phyloP scores from a whole-genome alignment of 2,329 filamentous ascomycete species.

The Scedosporium dehoogii region DNA sequence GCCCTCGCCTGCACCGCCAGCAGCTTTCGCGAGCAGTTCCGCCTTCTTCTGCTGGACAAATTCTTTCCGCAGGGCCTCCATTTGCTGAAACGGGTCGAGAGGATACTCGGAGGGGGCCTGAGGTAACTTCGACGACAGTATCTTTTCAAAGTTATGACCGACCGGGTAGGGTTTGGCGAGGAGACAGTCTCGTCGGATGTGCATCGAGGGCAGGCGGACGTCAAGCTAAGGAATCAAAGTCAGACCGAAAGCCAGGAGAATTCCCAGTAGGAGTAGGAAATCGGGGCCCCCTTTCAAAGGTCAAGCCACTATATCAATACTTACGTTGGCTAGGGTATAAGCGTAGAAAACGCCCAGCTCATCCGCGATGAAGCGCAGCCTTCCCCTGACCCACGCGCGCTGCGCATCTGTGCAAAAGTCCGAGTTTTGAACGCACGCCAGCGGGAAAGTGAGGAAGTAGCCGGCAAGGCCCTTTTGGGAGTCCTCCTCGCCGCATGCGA shows the following conservation, averaged over 20 bases:
- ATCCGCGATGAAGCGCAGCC: constrained; percentile 43
- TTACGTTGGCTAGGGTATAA: constrained; percentile 42
- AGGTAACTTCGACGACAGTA: constrained; percentile 28
- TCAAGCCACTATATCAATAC: too few species aligned
- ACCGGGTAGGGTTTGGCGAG: constrained; percentile 33
- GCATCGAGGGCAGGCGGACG: constrained; percentile 51
- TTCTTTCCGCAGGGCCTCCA: constrained; percentile 36
- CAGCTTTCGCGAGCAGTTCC: constrained; percentile 29
- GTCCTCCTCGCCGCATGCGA: constrained; percentile 39
- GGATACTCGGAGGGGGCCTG: constrained; percentile 24
- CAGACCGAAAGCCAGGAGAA: too few species aligned
- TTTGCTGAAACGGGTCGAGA: constrained; percentile 35
- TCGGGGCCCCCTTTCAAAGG: too few species aligned
- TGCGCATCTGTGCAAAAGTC: constrained; percentile 52
- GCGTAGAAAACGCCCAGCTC: constrained; percentile 50
- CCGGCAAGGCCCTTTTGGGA: constrained; percentile 44
- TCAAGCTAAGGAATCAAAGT: constrained; percentile 34
- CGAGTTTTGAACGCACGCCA: constrained; percentile 42
- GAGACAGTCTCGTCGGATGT: constrained; percentile 44
- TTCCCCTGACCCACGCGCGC: constrained; percentile 42
- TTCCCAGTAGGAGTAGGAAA: too few species aligned
- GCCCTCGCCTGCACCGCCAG: constrained; percentile 24
- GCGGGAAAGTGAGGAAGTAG: constrained; percentile 50
- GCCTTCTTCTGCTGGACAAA: constrained; percentile 31
- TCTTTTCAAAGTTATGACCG: constrained; percentile 33